A percentile compares a stretch with the other conserved stretches of the same genome.
phyloP scores from a whole-genome alignment of 1,284 basidiomycete species.

The Apiotrichum sp. region DNA sequence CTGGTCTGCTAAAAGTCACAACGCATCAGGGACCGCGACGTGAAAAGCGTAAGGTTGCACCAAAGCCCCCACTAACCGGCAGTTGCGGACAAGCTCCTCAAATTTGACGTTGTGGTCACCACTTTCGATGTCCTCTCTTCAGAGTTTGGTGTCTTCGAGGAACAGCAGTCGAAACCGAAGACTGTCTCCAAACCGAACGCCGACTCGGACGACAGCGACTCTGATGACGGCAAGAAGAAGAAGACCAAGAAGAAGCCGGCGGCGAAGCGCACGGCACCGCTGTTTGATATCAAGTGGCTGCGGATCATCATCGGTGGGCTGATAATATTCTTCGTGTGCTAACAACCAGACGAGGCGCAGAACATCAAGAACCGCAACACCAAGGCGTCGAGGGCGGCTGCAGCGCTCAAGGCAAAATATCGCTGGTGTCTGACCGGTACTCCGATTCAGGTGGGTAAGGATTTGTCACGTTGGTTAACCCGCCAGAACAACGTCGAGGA shows the following conservation, averaged over 20 bases:
- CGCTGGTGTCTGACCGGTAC: conserved; percentile 89
- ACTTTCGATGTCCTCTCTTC: conserved; percentile 75
- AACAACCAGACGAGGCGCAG: conserved; percentile 77
- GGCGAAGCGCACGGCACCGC: conserved; percentile 51
- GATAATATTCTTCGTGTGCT: conserved; percentile 17
- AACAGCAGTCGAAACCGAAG: background rate
- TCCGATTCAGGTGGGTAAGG: conserved; percentile 62
- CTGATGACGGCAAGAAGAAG: conserved; percentile 40
- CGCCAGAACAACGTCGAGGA: conserved; percentile 81
- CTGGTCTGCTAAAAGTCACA: conserved; percentile 59
- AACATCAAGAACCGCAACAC: conserved; percentile 92
- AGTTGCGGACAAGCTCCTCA: conserved; percentile 60
- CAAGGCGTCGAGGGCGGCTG: conserved; percentile 74
- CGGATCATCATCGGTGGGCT: conserved; percentile 69
- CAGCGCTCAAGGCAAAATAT: conserved; percentile 67
- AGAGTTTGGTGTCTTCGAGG: conserved; percentile 46
- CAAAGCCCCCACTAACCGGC: background rate
- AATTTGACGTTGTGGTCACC: conserved; percentile 70
- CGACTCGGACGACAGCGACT: conserved; percentile 35
- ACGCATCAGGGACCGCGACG: conserved; percentile 75
- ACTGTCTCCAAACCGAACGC: background rate
- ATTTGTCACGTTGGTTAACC: background rate
- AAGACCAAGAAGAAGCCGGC: conserved; percentile 46
- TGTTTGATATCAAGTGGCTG: conserved; percentile 78
- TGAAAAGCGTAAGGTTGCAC: conserved; percentile 53